Evolutionary conservation across 805 yeast genomes (phyloP).

Genomic region (Priceomyces castillae): DNA sequence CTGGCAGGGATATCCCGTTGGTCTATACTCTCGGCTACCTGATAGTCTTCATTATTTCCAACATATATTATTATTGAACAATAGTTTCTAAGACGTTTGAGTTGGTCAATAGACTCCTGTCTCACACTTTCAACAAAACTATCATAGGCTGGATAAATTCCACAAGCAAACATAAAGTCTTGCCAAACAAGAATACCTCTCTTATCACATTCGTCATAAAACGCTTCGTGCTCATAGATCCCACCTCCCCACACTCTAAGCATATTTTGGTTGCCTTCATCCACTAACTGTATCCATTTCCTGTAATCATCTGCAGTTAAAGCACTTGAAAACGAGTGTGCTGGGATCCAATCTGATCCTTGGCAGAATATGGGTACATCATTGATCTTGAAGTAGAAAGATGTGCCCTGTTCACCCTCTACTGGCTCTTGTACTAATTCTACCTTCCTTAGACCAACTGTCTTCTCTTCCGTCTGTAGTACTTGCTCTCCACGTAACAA

Average conservation of each 20-base stretch:
- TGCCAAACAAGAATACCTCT: conserved; percentile 51
- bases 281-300: conserved; percentile 32
- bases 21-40: conserved; percentile 29
- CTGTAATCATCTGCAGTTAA: conserved; percentile 34
- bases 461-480: conserved; percentile 14
- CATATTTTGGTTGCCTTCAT: conserved; percentile 43
- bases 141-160: conserved; percentile 47
- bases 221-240: conserved; percentile 38
- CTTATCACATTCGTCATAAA: conserved; percentile 44
- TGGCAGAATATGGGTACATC: conserved; percentile 33
- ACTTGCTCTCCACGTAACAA: background rate
- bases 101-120: conserved; percentile 37
- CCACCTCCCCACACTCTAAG: conserved; percentile 54
- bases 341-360: conserved; percentile 53
- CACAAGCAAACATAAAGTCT: conserved; percentile 59
- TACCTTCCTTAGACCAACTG: conserved; percentile 40
- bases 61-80: conserved; percentile 39
- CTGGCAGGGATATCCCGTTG: conserved; percentile 43
- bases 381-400: conserved; percentile 45
- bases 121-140: conserved; percentile 33
- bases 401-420: conserved; percentile 30
- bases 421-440: conserved; percentile 39
- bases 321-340: conserved; percentile 36
- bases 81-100: conserved; percentile 40
- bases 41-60: conserved; percentile 51